Conservation (phyloP, 345 rosid species). For the Citrus cavaleriei region DNA sequence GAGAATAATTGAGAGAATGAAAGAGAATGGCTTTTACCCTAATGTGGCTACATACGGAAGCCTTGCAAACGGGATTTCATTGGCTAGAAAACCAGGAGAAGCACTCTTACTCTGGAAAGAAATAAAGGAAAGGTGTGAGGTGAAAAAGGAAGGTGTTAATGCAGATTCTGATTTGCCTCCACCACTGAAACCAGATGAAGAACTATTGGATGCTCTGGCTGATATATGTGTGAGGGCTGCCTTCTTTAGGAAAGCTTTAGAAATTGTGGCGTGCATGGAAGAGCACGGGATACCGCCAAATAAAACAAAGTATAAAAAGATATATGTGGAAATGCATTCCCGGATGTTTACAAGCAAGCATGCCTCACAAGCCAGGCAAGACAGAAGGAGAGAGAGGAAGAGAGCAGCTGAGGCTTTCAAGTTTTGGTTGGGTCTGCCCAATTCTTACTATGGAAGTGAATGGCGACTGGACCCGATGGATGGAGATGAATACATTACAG, state of each 20-base stretch:
- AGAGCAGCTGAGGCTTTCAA: constrained; percentile 96
- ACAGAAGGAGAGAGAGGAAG: constrained; percentile 72
- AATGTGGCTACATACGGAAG: constrained; percentile 86
- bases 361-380: constrained; percentile 84
- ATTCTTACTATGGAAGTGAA: constrained; percentile 84
- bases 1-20: constrained; percentile 62
- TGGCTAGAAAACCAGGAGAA: constrained; percentile 95
- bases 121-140: constrained; percentile 58
- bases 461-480: constrained; percentile 55
- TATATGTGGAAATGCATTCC: constrained; percentile 93
- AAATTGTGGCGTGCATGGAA: constrained; percentile 91
- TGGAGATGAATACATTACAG: constrained; percentile 13
- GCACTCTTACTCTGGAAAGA: constrained; percentile 94
- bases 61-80: constrained; percentile 69
- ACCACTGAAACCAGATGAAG: constrained; percentile 68
- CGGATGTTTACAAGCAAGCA: constrained; percentile 96
- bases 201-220: constrained; percentile 65
- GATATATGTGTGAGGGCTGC: constrained; percentile 92
- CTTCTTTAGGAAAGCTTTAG: constrained; percentile 83
- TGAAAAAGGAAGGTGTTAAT: constrained; percentile 26
- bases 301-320: constrained; percentile 80
- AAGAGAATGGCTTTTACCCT: constrained; percentile 64
- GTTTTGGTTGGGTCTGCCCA: constrained; percentile 94
- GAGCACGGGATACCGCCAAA: constrained; percentile 82
- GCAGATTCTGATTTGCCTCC: constrained; percentile 37